Percentiles rank a stretch among this genome's conserved stretches.
Conservation (phyloP, 2,329 filamentous ascomycete genomes). For the Pseudogymnoascus sp. region DNA sequence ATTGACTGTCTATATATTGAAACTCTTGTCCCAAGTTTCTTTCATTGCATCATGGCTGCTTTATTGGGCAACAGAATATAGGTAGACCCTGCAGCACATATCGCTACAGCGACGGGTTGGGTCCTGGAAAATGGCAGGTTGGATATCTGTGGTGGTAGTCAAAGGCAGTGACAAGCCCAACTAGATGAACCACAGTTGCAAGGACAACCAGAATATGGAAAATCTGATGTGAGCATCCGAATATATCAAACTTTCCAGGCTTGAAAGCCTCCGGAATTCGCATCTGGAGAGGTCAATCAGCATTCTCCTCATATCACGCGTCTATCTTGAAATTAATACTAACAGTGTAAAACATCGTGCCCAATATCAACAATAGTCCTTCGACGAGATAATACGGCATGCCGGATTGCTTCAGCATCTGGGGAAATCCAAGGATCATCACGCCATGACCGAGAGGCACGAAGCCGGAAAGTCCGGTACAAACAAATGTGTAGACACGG, state of each 20-base stretch:
- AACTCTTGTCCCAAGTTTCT: neutral
- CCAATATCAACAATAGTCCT: slow-evolving; percentile 13
- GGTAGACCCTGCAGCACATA: neutral
- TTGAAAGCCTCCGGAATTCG: slow-evolving; percentile 17
- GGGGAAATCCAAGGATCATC: slow-evolving; percentile 15
- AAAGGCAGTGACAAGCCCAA: slow-evolving; percentile 14
- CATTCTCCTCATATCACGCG: neutral
- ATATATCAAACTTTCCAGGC: slow-evolving; percentile 20
- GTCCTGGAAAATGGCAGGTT: neutral
- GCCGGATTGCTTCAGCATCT: slow-evolving; percentile 15
- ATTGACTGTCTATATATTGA: neutral
- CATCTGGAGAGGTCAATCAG: slow-evolving; percentile 10
- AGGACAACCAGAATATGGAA: slow-evolving; percentile 21
- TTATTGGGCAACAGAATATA: neutral
- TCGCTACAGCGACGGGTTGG: neutral
- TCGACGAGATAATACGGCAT: slow-evolving; percentile 19
- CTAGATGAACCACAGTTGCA: slow-evolving; percentile 14
- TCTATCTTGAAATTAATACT: neutral
- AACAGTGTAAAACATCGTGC: slow-evolving; percentile 14
- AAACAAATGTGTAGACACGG: slow-evolving; percentile 20
- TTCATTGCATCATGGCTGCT: neutral
- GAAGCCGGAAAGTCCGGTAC: slow-evolving; percentile 21
- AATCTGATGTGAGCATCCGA: slow-evolving; percentile 19
- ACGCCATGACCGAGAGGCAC: slow-evolving; percentile 23
- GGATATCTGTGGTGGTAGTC: slow-evolving; percentile 12